Base-by-base conservation (phyloP, 176 grass and related monocot genomes). In the Bolboschoenus planiculmis region DNA sequence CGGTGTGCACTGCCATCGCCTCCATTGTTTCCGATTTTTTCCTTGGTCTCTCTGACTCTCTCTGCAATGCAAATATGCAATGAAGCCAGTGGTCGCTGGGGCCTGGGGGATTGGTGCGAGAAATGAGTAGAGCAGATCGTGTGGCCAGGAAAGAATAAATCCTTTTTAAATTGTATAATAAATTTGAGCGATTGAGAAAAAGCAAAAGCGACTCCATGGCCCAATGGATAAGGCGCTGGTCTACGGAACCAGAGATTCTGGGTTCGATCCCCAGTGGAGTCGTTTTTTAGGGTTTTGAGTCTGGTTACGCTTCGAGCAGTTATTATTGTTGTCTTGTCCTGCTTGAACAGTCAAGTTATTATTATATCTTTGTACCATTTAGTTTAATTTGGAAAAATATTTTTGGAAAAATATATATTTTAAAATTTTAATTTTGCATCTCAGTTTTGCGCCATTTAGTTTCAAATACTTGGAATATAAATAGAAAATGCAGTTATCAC, bases 231-330 rank as follows among this genome's bases (percentile, higher is more conserved):
- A 84, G 80, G 84, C 79, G 84, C 80, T 90, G 80, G 79, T 90
- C 84, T 90, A 86, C 80, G 84, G 73, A 90, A 90, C 84, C 84
- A 86, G 84, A 89, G 80, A 86, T 83, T 86, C 61, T 86, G 80
- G 80, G 88, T 97, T 94, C 92, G 94, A 97, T 97, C 86, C 90
- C 94, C 90, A 97, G 91, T 6, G 71, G 71, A 75, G 71, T 75
- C 71, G 71, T 6, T 15, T 48, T n/a, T 20, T 34, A n/a, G n/a
- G n/a, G n/a, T n/a, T n/a, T n/a, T n/a, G n/a, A n/a, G n/a, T n/a
- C n/a, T n/a, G n/a, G n/a, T n/a, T n/a, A n/a, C n/a, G n/a, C n/a
- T n/a, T n/a, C n/a, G n/a, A n/a, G n/a, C n/a, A n/a, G n/a, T n/a
- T n/a, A n/a, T n/a, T n/a, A n/a, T n/a, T n/a, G n/a, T n/a, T n/a